phyloP scores from a whole-genome alignment of 257 asterid genomes.

The Eucommia ulmoides region DNA sequence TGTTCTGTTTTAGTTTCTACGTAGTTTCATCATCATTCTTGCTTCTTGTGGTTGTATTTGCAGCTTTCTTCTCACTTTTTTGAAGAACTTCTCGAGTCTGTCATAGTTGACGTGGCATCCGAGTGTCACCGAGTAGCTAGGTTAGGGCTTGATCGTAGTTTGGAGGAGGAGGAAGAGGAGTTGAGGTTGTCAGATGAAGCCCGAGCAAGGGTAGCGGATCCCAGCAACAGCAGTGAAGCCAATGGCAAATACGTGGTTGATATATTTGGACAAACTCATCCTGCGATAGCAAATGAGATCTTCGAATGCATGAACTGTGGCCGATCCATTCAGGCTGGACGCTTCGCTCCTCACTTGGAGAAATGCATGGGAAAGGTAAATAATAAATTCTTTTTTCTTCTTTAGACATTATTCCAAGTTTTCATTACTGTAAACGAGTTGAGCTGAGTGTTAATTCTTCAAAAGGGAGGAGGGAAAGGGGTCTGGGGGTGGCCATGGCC shows the following conservation, averaged over 20 bases:
- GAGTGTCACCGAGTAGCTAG: conserved; percentile 82
- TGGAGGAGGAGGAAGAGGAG: conserved; percentile 84
- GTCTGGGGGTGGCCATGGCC: no score
- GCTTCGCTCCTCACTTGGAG: conserved; percentile 97
- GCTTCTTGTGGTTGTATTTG: conserved; percentile 14
- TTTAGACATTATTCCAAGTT: neutral
- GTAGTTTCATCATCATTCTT: conserved; percentile 6
- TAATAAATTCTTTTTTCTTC: neutral
- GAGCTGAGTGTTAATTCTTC: neutral
- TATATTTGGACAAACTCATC: conserved; percentile 91
- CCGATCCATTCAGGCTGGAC: conserved; percentile 66
- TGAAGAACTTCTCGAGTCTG: conserved; percentile 56
- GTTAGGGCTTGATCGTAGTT: conserved; percentile 77
- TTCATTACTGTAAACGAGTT: neutral
- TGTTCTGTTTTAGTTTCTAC: no score
- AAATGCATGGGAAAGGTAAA: conserved; percentile 99
- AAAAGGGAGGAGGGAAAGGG: no score
- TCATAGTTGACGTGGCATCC: conserved; percentile 85
- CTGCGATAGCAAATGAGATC: conserved; percentile 72
- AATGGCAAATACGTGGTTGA: conserved; percentile 78
- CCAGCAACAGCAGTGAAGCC: conserved; percentile 60
- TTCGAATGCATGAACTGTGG: conserved; percentile 92
- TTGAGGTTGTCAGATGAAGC: conserved; percentile 76
- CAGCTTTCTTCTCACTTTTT: conserved; percentile 57
- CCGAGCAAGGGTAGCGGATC: conserved; percentile 62